Percentiles rank a stretch among this genome's conserved stretches.
Conservation (phyloP, 2,329 filamentous ascomycete genomes). For the Exophiala lecanii-corni region DNA sequence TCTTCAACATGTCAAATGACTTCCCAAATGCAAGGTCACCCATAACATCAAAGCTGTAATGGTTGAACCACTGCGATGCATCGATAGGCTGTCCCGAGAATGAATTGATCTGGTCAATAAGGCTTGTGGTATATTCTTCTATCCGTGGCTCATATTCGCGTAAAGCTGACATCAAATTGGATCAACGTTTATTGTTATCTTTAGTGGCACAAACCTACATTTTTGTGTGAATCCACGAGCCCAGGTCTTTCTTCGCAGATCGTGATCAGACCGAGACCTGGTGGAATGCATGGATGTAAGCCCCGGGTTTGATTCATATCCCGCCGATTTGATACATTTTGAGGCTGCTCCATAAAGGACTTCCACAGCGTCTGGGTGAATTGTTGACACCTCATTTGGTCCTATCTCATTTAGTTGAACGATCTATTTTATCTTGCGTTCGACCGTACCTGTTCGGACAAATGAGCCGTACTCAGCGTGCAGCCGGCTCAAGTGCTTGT, state of each 20-base stretch:
- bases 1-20: slow-evolving; percentile 31
- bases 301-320: slow-evolving; percentile 37
- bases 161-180: slow-evolving; percentile 32
- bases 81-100: slow-evolving; percentile 29
- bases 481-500: slow-evolving; percentile 29
- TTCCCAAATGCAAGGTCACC: slow-evolving; percentile 33
- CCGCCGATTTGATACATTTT: slow-evolving; percentile 37
- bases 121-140: slow-evolving; percentile 31
- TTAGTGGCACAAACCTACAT: neutral
- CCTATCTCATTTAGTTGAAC: too few relatives aligned
- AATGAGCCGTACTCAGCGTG: slow-evolving; percentile 33
- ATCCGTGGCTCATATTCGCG: slow-evolving; percentile 39
- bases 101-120: slow-evolving; percentile 30
- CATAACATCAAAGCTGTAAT: slow-evolving; percentile 32
- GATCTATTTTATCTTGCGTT: too few relatives aligned
- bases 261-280: slow-evolving; percentile 35
- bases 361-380: slow-evolving; percentile 29
- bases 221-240: slow-evolving; percentile 30
- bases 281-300: slow-evolving; percentile 37
- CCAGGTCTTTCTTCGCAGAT: slow-evolving; percentile 39
- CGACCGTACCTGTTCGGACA: slow-evolving; percentile 34
- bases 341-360: slow-evolving; percentile 36
- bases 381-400: slow-evolving; percentile 14
- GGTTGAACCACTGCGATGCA: slow-evolving; percentile 35
- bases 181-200: neutral